Evolutionary conservation across 2,329 filamentous ascomycete genomes (phyloP), one percentile per base, ranked within the genome.

Genomic region (Arthroderma sp.): DNA sequence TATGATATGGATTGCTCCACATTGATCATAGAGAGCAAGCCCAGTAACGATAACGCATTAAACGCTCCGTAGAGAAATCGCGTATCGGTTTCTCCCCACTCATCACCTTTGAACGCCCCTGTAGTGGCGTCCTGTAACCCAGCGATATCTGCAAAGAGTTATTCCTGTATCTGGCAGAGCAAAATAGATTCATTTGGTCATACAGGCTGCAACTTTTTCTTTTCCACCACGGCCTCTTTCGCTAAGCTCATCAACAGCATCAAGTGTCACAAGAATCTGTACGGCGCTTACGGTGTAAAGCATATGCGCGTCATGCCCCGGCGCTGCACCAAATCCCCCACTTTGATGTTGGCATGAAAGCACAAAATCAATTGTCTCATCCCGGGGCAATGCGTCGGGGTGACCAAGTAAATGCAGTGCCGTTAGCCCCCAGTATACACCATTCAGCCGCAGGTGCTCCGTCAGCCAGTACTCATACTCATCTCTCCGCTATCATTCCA

Each of bases 401-500:
- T 76, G 81, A 40, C 80, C 77, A 47, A 98, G 78, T 29, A 96
- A 74, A 69, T 94, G 83, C 36, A 96, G 75, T 5, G 89, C 83
- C 5, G 81, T 91, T 46, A 98, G 68, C 9, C 91, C 91, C 91
- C 91, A 98, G 66, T 98, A 98, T 40, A 98, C 77, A 38, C 91
- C 91, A 61, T 91, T 95, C 47, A 98, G 75, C 49, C 91, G 86
- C 53, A 98, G 74, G 62, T 98, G 91, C 66, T 98, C 89, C 9
- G 91, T 98, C 60, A 96, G 73, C 83, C 89, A 95, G 70, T 96
- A 98, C 64, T 95, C 87, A 55, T 94, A 80, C 66, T 95, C 85
- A 71, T 96, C 87, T 68, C 84, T 87, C 60, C 83, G 81, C 78
- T 83, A 67, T 32, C 41, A 37, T 15, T 9, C 5, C 28, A 34